Evolutionary conservation across 495 filamentous ascomycete genomes (phyloP).

Genomic region (Aspergillus leporis): DNA sequence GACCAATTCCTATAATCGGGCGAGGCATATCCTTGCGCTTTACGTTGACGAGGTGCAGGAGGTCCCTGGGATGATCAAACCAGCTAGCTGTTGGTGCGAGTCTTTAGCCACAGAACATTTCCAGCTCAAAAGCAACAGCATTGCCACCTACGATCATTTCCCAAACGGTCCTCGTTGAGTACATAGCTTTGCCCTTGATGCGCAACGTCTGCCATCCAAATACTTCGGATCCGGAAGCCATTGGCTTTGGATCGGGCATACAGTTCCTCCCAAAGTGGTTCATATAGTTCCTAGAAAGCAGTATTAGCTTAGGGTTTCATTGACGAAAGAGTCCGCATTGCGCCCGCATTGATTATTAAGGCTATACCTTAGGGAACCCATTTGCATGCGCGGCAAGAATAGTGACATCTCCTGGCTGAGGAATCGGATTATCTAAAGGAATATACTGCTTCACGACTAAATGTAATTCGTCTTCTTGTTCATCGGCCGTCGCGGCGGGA

Average conservation of each 20-base stretch:
- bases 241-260: slow-evolving; percentile 49
- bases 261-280: slow-evolving; percentile 83
- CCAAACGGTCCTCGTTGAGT: slow-evolving; percentile 70
- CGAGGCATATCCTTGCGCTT: slow-evolving; percentile 82
- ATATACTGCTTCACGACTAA: slow-evolving; percentile 84
- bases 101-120: slow-evolving; percentile 17
- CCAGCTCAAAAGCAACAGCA: neutral
- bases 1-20: slow-evolving; percentile 86
- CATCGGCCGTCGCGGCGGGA: slow-evolving; percentile 58
- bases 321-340: neutral
- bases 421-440: slow-evolving; percentile 62
- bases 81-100: slow-evolving; percentile 61
- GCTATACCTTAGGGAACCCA: slow-evolving; percentile 78
- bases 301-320: neutral
- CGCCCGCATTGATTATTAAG: slow-evolving; percentile 7
- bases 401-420: slow-evolving; percentile 72
- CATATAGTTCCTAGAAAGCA: slow-evolving; percentile 70
- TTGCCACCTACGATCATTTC: slow-evolving; percentile 70
- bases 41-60: slow-evolving; percentile 82
- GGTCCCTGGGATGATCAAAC: slow-evolving; percentile 84
- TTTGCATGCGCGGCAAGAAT: slow-evolving; percentile 85
- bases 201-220: slow-evolving; percentile 85
- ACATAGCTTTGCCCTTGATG: slow-evolving; percentile 74
- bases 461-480: slow-evolving; percentile 61
- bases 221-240: slow-evolving; percentile 70